These are phyloP conservation scores for Asclepias syriaca DNA, from an alignment of 257 asterid genomes.

Conservation along the genomic window DNA sequence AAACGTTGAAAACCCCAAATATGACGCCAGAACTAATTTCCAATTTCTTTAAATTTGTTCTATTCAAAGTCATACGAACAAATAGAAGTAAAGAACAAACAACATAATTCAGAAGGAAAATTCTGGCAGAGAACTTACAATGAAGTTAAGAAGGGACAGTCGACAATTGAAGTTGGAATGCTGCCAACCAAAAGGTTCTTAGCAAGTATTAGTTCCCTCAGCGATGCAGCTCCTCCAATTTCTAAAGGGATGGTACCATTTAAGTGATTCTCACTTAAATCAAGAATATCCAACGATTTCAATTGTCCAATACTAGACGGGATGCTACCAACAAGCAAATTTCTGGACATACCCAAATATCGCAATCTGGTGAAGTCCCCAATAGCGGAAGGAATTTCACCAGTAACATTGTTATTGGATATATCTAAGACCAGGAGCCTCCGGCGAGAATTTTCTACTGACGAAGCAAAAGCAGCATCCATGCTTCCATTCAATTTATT, in stretches of 20 bases:
- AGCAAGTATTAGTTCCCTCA: slow-evolving; percentile 48
- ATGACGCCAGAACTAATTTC: neutral
- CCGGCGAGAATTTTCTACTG: slow-evolving; percentile 38
- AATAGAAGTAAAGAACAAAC: neutral
- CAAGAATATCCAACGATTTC: slow-evolving; percentile 43
- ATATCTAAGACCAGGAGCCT: slow-evolving; percentile 52
- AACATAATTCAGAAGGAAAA: neutral
- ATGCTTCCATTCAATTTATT: slow-evolving; percentile 53
- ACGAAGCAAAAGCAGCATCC: slow-evolving; percentile 36
- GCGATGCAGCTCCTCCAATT: slow-evolving; percentile 56
- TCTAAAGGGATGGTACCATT: slow-evolving; percentile 68
- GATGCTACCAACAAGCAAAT: slow-evolving; percentile 43
- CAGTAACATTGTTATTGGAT: slow-evolving; percentile 47
- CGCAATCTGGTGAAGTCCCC: slow-evolving; percentile 51
- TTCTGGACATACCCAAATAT: slow-evolving; percentile 46
- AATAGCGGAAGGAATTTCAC: slow-evolving; percentile 46
- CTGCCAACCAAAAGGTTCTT: slow-evolving; percentile 52
- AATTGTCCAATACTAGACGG: slow-evolving; percentile 45
- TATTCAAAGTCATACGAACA: neutral
- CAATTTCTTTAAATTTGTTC: neutral
- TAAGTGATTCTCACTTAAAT: slow-evolving; percentile 59
- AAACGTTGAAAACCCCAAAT: neutral
- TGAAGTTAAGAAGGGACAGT: slow-evolving; percentile 44
- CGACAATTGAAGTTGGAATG: slow-evolving; percentile 60
- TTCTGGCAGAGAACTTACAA: slow-evolving; percentile 50